These are phyloP conservation scores for Persicaria tinctoria DNA, from an alignment of 148 eudicot species.

Conservation along the genomic window DNA sequence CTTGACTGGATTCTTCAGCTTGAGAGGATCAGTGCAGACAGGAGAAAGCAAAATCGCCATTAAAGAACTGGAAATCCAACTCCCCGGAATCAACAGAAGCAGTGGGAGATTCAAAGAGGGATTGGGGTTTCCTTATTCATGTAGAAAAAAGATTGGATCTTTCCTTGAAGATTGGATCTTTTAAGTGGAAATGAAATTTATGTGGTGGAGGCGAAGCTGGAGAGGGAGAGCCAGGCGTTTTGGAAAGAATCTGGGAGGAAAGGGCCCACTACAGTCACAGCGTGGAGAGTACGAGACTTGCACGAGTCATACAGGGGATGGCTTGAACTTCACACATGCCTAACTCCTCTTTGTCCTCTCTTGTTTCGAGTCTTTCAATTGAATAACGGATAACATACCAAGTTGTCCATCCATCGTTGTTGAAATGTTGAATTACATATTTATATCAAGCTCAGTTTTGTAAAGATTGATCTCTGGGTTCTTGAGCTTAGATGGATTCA, in stretches of 20 bases:
- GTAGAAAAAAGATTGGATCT: not conserved
- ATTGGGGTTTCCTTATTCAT: not conserved
- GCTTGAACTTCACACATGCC: slow-evolving; percentile 9
- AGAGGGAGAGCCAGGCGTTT: slow-evolving; percentile 37
- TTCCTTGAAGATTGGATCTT: slow-evolving; percentile 21
- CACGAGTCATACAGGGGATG: slow-evolving; percentile 41
- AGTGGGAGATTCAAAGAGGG: not conserved
- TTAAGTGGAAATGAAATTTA: slow-evolving; percentile 7
- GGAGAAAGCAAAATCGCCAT: slow-evolving; percentile 62
- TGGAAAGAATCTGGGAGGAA: slow-evolving; percentile 25
- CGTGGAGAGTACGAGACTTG: slow-evolving; percentile 18
- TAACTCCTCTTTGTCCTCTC: not conserved
- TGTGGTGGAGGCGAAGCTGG: slow-evolving; percentile 46
- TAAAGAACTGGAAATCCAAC: not conserved
- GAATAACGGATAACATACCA: not conserved
- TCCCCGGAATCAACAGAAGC: not conserved
- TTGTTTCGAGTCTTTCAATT: not conserved
- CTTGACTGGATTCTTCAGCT: slow-evolving; percentile 47
- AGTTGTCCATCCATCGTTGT: too few species aligned
- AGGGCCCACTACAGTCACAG: not conserved
- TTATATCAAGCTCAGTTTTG: not conserved
- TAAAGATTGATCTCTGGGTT: too few species aligned
- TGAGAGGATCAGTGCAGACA: slow-evolving; percentile 68
- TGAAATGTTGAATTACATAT: too few species aligned
- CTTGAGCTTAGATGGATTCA: too few species aligned